These are phyloP conservation scores for Chimonanthus salicifolius DNA, from an alignment of 164 flowering plant species.

Conservation along the genomic window DNA sequence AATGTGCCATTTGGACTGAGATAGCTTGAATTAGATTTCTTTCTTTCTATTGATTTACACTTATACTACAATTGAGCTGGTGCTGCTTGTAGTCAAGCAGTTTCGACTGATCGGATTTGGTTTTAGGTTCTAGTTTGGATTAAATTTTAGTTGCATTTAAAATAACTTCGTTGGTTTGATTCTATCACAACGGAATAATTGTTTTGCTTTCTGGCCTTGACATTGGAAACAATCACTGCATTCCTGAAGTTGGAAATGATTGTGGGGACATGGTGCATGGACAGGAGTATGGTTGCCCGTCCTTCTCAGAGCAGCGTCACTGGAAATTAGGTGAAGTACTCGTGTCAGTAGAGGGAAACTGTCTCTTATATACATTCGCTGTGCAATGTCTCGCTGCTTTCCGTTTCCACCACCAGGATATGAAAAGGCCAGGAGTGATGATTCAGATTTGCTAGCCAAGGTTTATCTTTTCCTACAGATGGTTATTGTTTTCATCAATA, in stretches of 20 bases:
- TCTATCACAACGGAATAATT: not conserved
- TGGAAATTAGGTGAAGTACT: constrained; percentile 30
- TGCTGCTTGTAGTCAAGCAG: not conserved
- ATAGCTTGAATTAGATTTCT: constrained; percentile 9
- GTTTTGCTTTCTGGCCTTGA: not conserved
- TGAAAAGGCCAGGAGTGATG: constrained; percentile 60
- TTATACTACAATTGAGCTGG: not conserved
- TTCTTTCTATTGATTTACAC: not conserved
- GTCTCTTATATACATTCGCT: constrained; percentile 17
- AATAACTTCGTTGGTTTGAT: not conserved
- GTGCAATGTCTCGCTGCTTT: constrained; percentile 99
- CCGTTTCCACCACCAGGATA: constrained; percentile 98
- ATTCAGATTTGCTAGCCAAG: constrained; percentile 57
- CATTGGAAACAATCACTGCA: constrained; percentile 22
- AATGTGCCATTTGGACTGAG: constrained; percentile 33
- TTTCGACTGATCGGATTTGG: not conserved
- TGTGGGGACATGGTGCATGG: constrained; percentile 85
- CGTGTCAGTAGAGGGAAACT: constrained; percentile 20
- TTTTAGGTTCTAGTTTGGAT: not conserved
- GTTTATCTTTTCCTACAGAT: constrained; percentile 21
- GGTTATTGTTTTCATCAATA: not conserved
- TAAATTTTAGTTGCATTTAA: not conserved
- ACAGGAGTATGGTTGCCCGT: constrained; percentile 54
- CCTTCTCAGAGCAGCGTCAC: constrained; percentile 34
- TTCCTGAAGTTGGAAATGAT: constrained; percentile 59